phyloP scores from a whole-genome alignment of 768 basidiomycete genomes.

The Leccinellum albellum region DNA sequence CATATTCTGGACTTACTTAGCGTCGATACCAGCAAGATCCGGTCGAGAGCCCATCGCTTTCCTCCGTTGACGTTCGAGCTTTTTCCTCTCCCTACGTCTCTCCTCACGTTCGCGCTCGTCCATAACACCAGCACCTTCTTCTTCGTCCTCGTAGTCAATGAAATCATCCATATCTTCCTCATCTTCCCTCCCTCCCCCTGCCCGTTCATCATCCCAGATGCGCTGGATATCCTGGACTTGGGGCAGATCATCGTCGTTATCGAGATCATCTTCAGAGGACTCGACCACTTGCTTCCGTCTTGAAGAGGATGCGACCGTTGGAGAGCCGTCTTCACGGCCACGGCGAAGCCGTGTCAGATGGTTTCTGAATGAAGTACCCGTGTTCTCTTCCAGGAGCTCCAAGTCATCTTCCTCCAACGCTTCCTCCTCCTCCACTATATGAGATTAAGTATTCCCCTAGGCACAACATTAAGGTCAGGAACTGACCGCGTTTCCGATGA shows the following conservation, averaged over 20 bases:
- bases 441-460: slow-evolving; percentile 8
- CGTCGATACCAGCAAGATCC: slow-evolving; percentile 76
- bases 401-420: slow-evolving; percentile 84
- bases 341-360: slow-evolving; percentile 74
- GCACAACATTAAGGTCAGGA: slow-evolving; percentile 6
- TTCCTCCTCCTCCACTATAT: slow-evolving; percentile 52
- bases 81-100: slow-evolving; percentile 60
- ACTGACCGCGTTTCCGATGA: slow-evolving; percentile 51
- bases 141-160: slow-evolving; percentile 75
- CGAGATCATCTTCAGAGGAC: slow-evolving; percentile 76
- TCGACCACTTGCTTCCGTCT: slow-evolving; percentile 58
- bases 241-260: slow-evolving; percentile 48
- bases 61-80: slow-evolving; percentile 61
- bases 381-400: slow-evolving; percentile 81
- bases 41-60: slow-evolving; percentile 62
- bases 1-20: slow-evolving; percentile 53
- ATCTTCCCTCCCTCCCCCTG: slow-evolving; percentile 43
- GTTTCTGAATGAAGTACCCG: slow-evolving; percentile 73
- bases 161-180: slow-evolving; percentile 71
- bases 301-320: slow-evolving; percentile 58
- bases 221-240: slow-evolving; percentile 58
- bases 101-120: slow-evolving; percentile 77
- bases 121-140: slow-evolving; percentile 76
- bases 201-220: slow-evolving; percentile 77
- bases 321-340: slow-evolving; percentile 68